Percentiles rank a stretch among this genome's conserved stretches.
These are phyloP conservation scores for Candida maltosa DNA, from an alignment of 805 yeast genomes.

Conservation along the genomic window DNA sequence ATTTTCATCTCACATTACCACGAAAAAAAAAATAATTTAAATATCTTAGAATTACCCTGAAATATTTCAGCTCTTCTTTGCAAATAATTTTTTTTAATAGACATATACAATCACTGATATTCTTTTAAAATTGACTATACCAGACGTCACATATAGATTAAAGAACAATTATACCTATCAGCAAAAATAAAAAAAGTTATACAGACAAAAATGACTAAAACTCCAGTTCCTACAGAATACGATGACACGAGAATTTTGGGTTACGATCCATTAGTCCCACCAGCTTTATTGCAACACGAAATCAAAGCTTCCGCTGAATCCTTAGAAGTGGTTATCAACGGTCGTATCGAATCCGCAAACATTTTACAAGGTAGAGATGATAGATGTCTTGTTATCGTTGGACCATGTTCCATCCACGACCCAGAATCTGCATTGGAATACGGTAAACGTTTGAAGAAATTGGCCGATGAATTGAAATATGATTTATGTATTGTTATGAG, in stretches of 20 bases:
- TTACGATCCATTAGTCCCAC: conserved; percentile 92
- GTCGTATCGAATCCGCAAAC: conserved; percentile 74
- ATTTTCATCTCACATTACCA: too few relatives aligned
- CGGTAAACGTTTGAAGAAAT: conserved; percentile 62
- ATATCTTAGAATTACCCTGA: too few relatives aligned
- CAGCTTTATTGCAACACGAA: conserved; percentile 86
- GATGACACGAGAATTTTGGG: conserved; percentile 79
- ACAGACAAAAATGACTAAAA: conserved; percentile 37
- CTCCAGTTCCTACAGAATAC: conserved; percentile 64
- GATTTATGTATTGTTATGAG: conserved; percentile 91
- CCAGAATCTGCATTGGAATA: conserved; percentile 86
- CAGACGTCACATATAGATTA: too few relatives aligned
- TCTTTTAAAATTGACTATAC: too few relatives aligned
- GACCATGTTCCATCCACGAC: conserved; percentile 97
- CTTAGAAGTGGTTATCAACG: conserved; percentile 63
- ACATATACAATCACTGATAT: too few relatives aligned
- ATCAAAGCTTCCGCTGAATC: conserved; percentile 60
- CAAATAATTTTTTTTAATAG: too few relatives aligned
- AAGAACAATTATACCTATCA: too few relatives aligned
- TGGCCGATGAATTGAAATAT: conserved; percentile 66
- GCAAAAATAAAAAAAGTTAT: too few relatives aligned
- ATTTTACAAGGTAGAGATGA: conserved; percentile 77
- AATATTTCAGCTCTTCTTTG: too few relatives aligned
- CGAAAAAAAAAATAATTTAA: too few relatives aligned
- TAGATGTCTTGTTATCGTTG: conserved; percentile 82